These are phyloP conservation scores for Chrysosporium queenslandicum DNA, from an alignment of 2,329 filamentous ascomycete species.

Conservation along the genomic window DNA sequence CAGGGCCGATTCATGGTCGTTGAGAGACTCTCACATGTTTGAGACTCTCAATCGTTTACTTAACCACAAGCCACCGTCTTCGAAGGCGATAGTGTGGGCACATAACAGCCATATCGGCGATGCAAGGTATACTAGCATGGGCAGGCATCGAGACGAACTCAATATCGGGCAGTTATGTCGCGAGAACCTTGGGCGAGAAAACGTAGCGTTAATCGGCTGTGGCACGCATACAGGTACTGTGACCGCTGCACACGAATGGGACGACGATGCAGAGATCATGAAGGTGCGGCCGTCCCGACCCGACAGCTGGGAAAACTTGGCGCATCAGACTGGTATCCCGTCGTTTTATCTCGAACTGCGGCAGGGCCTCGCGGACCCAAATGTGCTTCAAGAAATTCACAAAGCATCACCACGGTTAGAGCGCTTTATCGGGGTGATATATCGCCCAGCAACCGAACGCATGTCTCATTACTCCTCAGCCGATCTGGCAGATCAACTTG, in stretches of 20 bases:
- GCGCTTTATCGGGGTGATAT: conserved; percentile 47
- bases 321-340: conserved; percentile 39
- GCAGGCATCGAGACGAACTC: conserved; percentile 35
- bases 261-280: conserved; percentile 44
- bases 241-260: conserved; percentile 44
- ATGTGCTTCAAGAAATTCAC: conserved; percentile 30
- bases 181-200: conserved; percentile 33
- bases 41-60: conserved; percentile 39
- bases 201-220: conserved; percentile 40
- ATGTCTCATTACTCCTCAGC: conserved; percentile 43
- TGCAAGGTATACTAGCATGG: conserved; percentile 44
- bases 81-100: conserved; percentile 46
- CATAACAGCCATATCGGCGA: conserved; percentile 48
- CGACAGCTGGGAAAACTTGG: conserved; percentile 43
- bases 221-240: conserved; percentile 45
- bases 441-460: conserved; percentile 42
- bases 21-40: conserved; percentile 46
- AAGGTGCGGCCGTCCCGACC: conserved; percentile 37
- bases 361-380: conserved; percentile 26
- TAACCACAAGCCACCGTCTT: conserved; percentile 30
- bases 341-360: conserved; percentile 42
- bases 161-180: conserved; percentile 48
- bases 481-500: conserved; percentile 41
- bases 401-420: conserved; percentile 34
- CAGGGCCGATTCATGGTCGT: conserved; percentile 42